These are phyloP conservation scores for Purshia tridentata DNA, from an alignment of 306 rosid genomes.

Conservation along the genomic window DNA sequence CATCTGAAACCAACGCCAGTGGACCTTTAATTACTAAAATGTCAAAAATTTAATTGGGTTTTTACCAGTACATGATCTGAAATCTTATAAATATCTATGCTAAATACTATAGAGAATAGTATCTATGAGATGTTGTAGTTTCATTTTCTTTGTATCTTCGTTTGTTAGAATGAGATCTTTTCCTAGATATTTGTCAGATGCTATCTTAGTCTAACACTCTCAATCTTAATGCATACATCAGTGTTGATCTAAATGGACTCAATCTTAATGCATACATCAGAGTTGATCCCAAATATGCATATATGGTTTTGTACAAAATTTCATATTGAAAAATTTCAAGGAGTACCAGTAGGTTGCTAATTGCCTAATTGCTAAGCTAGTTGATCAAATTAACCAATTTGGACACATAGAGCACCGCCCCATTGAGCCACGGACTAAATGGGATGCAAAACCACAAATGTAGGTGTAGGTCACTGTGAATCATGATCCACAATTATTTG, in stretches of 20 bases:
- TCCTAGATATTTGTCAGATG: constrained; percentile 49
- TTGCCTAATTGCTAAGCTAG: constrained; percentile 25
- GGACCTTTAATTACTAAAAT: constrained; percentile 50
- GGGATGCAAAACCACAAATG: constrained; percentile 42
- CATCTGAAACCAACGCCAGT: constrained; percentile 42
- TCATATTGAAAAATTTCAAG: constrained; percentile 19
- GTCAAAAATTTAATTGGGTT: constrained; percentile 24
- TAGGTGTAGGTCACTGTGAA: constrained; percentile 65
- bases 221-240: constrained; percentile 43
- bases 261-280: constrained; percentile 52
- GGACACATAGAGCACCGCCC: constrained; percentile 61
- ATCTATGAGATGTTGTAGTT: constrained; percentile 37
- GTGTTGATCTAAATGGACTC: constrained; percentile 32
- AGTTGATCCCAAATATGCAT: constrained; percentile 30
- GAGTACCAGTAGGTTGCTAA: too few relatives aligned
- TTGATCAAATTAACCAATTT: constrained; percentile 41
- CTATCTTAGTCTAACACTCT: constrained; percentile 26
- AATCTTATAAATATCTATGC: constrained; percentile 67
- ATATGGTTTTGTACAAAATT: constrained; percentile 15
- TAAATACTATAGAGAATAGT: constrained; percentile 48
- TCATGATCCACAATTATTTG: constrained; percentile 41
- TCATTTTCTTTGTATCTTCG: constrained; percentile 25
- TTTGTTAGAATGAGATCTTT: constrained; percentile 45
- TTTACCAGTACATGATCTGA: constrained; percentile 37
- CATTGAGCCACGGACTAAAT: constrained; percentile 88